Base-by-base conservation (phyloP, 306 rosid genomes). In the Trichosanthes cucumerina region DNA sequence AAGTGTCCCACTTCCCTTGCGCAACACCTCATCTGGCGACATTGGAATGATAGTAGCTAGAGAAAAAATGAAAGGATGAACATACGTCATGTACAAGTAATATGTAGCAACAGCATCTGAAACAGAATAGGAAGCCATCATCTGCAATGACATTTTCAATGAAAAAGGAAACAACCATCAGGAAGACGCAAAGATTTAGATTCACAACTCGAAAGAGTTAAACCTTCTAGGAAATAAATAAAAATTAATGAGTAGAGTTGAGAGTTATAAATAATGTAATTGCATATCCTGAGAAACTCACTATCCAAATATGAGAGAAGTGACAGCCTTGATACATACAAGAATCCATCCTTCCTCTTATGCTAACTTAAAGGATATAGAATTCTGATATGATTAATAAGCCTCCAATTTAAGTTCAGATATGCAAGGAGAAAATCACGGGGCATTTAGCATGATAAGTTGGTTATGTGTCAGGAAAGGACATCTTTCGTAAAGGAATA, bases 1-100 rank as follows among this genome's bases (percentile, higher is more conserved):
- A 56, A 93, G 97, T 75, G 98, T 93, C 85, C 98, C 98, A 85
- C 97, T 92, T 80, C 98, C 98, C 86, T 95, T 95, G 80, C 98
- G 97, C 89, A 95, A 89, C 82, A 95, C 98, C 90, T 95, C 98
- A 79, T 95, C 98, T 39, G 98, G 98, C 81, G 96, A 83, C 98
- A 95, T 95, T 83, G 98, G 98, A 79, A 95, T 95, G 78, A 95
- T 95, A 75, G 98, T 95, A 43, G 98, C 97, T 73, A 95, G 93
- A 80, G 98, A 95, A 86, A 95, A 95, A 80, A 95, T 95, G 82
- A 95, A 95, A 60, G 98, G 98, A 88, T 95, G 98, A 74, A 95
- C 97, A 82, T 92, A 95, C 71, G 98, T 95, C 89, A 85, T 89
- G 78, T 95, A 95, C 78, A 95, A 85, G 82, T 85, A 95, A 85